Evolutionary conservation across 805 yeast genomes (phyloP), one percentile per base, ranked within the genome.

Genomic region (Spathaspora boniae): DNA sequence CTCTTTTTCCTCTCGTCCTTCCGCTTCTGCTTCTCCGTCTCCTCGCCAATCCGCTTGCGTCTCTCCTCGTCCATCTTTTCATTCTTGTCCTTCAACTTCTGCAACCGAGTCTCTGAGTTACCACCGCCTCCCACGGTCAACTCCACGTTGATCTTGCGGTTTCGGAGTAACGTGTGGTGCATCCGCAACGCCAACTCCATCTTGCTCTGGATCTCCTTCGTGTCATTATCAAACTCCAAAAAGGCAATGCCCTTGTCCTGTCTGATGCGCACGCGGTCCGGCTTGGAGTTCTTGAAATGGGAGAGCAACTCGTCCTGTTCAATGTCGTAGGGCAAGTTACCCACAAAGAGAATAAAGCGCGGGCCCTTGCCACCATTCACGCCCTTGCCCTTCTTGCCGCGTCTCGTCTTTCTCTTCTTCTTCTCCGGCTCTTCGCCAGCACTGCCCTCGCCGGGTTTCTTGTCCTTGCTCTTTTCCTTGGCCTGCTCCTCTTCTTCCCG

Each of bases 71-170:
- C 73, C 48, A 89, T 63, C 50, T 80, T 81, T 29, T 76, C 82
- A 56, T 91, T 91, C 69, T 91, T 91, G 32, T 73, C 75, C 51
- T 78, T 76, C 48, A 93, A 71, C 60, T 93, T 93, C 37, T 75
- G 36, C 24, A 76, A 48, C 51, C 94, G 66, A 27, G 65, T 70
- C 40, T 72, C 65, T 7, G 94, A 80, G 56, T 91, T 91, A 38
- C 97, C 97, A 31, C 98, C 98, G 27, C 98, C 98, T 38, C 98
- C 98, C 33, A 87, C 98, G 2, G 98, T 93, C 49, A 93, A 71
- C 58, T 93, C 98, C 23, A 93, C 97, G 53, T 93, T 93, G 52
- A 93, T 89, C 56, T 81, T 86, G 47, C 96, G 72, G 29, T 74
- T 71, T 38, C 76, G 72, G 44, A 91, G 55, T 7, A 66, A 50